Conservation (phyloP, 768 basidiomycete genomes). For the Hygrocybe coccinea region DNA sequence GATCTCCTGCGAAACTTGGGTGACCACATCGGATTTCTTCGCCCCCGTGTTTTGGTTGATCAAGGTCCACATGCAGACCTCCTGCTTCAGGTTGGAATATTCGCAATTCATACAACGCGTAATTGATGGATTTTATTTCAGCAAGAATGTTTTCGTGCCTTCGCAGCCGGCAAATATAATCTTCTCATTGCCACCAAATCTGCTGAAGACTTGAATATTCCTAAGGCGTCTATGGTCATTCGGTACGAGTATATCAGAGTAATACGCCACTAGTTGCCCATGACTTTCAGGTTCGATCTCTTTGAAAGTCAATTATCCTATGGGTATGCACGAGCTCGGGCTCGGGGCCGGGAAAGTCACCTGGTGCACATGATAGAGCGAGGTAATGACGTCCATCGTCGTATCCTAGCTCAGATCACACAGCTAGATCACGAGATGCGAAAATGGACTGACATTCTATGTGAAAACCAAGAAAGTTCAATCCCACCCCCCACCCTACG, state of each 20-base stretch:
- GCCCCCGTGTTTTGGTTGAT: conserved; percentile 46
- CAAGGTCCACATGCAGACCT: conserved; percentile 30
- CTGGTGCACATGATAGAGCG: conserved; percentile 61
- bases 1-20: conserved; percentile 54
- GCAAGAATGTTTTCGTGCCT: conserved; percentile 45
- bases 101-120: conserved; percentile 8
- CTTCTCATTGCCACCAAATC: conserved; percentile 58
- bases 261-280: background rate
- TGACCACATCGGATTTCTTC: conserved; percentile 49
- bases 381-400: conserved; percentile 51
- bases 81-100: conserved; percentile 23
- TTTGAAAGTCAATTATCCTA: conserved; percentile 61
- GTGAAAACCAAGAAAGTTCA: conserved; percentile 32
- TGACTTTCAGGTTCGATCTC: conserved; percentile 46
- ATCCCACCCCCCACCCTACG: conserved; percentile 43
- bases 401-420: conserved; percentile 43
- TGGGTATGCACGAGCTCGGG: conserved; percentile 47
- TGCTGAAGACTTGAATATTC: conserved; percentile 56
- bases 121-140: conserved; percentile 19
- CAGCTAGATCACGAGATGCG: conserved; percentile 37
- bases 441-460: conserved; percentile 48
- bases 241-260: conserved; percentile 38
- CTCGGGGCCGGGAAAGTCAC: conserved; percentile 45
- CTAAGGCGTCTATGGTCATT: conserved; percentile 54
- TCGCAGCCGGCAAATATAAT: conserved; percentile 55